These are phyloP conservation scores for Phaeotremella fagi DNA, from an alignment of 768 basidiomycete species.

Conservation along the genomic window DNA sequence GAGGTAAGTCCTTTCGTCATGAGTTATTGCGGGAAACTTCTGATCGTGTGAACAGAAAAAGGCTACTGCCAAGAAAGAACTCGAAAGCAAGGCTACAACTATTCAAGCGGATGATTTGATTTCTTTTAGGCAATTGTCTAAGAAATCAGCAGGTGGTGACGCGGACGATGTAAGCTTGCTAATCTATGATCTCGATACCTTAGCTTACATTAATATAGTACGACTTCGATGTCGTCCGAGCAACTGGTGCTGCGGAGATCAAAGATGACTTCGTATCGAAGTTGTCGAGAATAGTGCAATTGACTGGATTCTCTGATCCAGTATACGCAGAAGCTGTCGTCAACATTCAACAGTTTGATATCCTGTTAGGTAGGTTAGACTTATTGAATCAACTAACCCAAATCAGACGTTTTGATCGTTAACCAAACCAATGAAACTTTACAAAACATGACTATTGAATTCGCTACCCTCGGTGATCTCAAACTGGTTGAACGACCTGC, in stretches of 20 bases:
- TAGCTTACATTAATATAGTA: constrained; percentile 63
- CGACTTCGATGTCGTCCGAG: constrained; percentile 78
- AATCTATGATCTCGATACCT: constrained; percentile 9
- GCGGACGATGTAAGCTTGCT: constrained; percentile 51
- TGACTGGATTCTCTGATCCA: constrained; percentile 96
- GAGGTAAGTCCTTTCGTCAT: constrained; percentile 56
- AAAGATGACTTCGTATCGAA: constrained; percentile 93
- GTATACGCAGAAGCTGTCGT: constrained; percentile 98
- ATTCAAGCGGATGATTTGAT: constrained; percentile 92
- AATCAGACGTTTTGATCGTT: constrained; percentile 88
- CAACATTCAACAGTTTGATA: constrained; percentile 96
- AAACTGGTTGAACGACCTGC: constrained; percentile 95
- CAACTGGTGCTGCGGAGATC: constrained; percentile 76
- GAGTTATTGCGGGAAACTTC: background rate
- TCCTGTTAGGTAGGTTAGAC: constrained; percentile 64
- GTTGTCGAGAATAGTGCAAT: constrained; percentile 83
- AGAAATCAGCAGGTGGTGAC: constrained; percentile 77
- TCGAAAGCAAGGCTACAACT: constrained; percentile 63
- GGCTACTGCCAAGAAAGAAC: constrained; percentile 81
- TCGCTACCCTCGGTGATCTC: constrained; percentile 92
- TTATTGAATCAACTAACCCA: no score
- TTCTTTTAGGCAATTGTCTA: constrained; percentile 89
- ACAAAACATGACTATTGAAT: constrained; percentile 94
- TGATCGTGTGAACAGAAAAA: constrained; percentile 60
- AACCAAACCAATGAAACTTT: constrained; percentile 92